These are phyloP conservation scores for Alternaria postmessia DNA, from an alignment of 2,329 filamentous ascomycete species.

Conservation along the genomic window DNA sequence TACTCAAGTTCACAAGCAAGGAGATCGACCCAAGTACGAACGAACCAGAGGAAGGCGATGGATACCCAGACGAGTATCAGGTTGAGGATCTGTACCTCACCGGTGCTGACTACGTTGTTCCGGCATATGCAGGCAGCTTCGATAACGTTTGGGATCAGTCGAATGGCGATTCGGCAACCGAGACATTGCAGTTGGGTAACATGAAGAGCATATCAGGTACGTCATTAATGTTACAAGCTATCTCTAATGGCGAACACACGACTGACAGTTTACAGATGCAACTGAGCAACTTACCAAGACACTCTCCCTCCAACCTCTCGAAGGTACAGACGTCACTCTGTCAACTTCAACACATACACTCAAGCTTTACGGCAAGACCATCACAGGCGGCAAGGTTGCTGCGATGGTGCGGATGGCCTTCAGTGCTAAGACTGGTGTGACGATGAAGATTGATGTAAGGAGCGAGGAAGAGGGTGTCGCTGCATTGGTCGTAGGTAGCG, in stretches of 20 bases:
- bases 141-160: slow-evolving; percentile 95
- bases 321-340: slow-evolving; percentile 90
- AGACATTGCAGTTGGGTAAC: slow-evolving; percentile 86
- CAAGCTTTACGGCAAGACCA: slow-evolving; percentile 95
- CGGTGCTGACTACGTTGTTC: slow-evolving; percentile 92
- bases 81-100: slow-evolving; percentile 90
- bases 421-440: slow-evolving; percentile 90
- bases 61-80: slow-evolving; percentile 98
- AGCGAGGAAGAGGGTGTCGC: slow-evolving; percentile 94
- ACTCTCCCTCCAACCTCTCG: slow-evolving; percentile 89
- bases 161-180: slow-evolving; percentile 87
- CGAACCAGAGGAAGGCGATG: slow-evolving; percentile 82
- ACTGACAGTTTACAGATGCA: slow-evolving; percentile 69
- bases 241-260: not conserved
- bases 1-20: slow-evolving; percentile 96
- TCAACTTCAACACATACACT: slow-evolving; percentile 91
- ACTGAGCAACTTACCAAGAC: slow-evolving; percentile 88
- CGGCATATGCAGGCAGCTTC: slow-evolving; percentile 93
- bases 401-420: slow-evolving; percentile 91
- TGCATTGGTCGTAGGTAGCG: slow-evolving; percentile 80
- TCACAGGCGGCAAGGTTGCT: slow-evolving; percentile 87
- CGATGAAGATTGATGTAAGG: slow-evolving; percentile 91
- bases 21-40: slow-evolving; percentile 95
- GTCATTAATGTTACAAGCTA: slow-evolving; percentile 38
- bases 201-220: slow-evolving; percentile 92